These are phyloP conservation scores for Rhodamnia argentea DNA, from an alignment of 345 rosid species.

Conservation along the genomic window DNA sequence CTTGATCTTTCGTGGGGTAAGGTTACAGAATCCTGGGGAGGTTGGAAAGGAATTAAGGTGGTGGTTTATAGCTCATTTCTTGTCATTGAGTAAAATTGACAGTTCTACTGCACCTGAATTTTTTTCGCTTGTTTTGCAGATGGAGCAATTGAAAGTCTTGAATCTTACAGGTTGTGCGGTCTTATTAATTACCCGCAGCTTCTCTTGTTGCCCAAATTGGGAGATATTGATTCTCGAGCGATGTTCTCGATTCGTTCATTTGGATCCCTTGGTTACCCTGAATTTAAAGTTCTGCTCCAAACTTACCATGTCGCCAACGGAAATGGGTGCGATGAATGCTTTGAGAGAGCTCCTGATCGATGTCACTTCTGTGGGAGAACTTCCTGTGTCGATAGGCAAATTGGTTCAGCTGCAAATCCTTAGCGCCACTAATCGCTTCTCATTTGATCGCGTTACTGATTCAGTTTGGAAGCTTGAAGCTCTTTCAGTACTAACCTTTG, in stretches of 20 bases:
- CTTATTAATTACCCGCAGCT: neutral
- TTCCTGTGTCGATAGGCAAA: fast-evolving
- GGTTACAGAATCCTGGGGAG: neutral
- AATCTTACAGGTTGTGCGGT: neutral
- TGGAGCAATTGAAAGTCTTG: neutral
- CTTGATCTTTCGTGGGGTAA: neutral
- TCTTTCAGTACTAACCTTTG: neutral
- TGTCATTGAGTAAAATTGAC: neutral
- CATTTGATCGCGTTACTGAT: neutral
- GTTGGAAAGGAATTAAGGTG: neutral
- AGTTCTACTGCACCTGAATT: neutral
- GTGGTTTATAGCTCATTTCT: neutral
- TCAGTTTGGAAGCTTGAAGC: neutral
- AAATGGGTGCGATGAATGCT: neutral
- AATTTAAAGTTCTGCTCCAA: neutral
- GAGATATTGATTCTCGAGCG: neutral
- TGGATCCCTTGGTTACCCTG: neutral
- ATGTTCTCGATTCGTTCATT: neutral
- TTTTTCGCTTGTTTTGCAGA: neutral
- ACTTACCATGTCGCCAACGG: neutral
- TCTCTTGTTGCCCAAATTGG: neutral
- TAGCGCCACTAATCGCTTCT: neutral
- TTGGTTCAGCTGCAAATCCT: fast-evolving
- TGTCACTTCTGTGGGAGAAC: neutral
- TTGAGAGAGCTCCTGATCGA: neutral